A percentile compares a stretch with the other conserved stretches of the same genome.
Evolutionary conservation across 345 rosid genomes (phyloP).

Genomic region (Eucalyptus grandis): DNA sequence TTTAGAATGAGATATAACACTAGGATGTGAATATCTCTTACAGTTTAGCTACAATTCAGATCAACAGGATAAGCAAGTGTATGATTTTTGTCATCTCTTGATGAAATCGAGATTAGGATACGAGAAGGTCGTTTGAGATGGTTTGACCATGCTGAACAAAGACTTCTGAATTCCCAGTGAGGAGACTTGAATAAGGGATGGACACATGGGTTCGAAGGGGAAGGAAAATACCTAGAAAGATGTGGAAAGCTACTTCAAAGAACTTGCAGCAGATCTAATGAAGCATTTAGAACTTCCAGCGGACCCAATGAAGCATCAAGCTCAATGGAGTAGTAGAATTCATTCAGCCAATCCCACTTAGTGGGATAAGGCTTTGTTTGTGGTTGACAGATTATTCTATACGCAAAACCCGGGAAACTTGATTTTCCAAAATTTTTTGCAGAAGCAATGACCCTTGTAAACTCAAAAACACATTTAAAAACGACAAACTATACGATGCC

Average conservation of each 20-base stretch:
- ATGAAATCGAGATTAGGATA: neutral
- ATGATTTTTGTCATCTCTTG: neutral
- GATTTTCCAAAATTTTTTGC: neutral
- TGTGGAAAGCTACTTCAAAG: neutral
- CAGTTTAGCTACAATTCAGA: neutral
- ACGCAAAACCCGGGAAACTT: neutral
- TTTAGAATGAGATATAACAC: neutral
- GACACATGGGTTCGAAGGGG: conserved; percentile 10
- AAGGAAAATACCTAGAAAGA: neutral
- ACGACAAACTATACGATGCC: neutral
- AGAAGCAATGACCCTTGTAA: neutral
- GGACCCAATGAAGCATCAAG: neutral
- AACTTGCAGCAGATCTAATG: neutral
- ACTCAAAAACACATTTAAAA: neutral
- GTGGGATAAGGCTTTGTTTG: neutral
- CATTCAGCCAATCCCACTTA: neutral
- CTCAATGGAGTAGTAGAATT: neutral
- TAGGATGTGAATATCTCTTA: neutral
- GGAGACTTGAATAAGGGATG: conserved; percentile 25
- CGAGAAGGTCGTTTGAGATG: neutral
- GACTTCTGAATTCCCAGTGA: neutral
- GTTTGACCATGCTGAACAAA: neutral
- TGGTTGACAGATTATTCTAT: neutral
- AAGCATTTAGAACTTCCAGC: neutral
- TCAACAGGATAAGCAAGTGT: neutral